phyloP scores from a whole-genome alignment of 2,329 filamentous ascomycete genomes.

The Colletotrichum noveboracense region DNA sequence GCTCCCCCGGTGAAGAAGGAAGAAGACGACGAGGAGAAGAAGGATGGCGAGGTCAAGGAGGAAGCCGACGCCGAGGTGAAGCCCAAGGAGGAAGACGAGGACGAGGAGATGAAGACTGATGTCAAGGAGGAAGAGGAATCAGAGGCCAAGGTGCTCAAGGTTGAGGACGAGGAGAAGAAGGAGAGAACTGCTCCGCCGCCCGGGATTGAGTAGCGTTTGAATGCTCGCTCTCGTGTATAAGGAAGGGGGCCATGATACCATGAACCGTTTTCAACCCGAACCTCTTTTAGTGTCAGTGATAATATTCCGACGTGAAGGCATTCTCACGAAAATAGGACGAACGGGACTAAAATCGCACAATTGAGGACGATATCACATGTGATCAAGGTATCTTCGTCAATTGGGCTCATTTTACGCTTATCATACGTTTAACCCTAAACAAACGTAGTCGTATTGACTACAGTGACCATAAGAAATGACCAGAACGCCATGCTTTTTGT shows the following conservation, averaged over 20 bases:
- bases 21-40: constrained; percentile 24
- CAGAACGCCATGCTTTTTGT: constrained; percentile 1
- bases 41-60: constrained; percentile 23
- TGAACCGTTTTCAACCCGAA: not conserved
- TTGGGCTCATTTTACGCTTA: not conserved
- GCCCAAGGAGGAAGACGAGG: not conserved
- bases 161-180: not conserved
- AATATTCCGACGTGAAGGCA: not conserved
- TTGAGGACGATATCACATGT: not conserved
- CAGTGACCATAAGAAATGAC: not conserved
- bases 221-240: not conserved
- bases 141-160: not conserved
- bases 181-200: not conserved
- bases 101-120: not conserved
- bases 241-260: constrained; percentile 16
- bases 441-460: not conserved
- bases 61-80: not conserved
- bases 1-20: constrained; percentile 11
- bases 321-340: not conserved
- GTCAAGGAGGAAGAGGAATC: not conserved
- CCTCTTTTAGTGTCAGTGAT: not conserved
- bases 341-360: not conserved
- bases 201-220: not conserved
- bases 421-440: not conserved
- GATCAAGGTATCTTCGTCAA: not conserved